These are phyloP conservation scores for Usnea hakonensis DNA, from an alignment of 495 filamentous ascomycete species.

Conservation along the genomic window DNA sequence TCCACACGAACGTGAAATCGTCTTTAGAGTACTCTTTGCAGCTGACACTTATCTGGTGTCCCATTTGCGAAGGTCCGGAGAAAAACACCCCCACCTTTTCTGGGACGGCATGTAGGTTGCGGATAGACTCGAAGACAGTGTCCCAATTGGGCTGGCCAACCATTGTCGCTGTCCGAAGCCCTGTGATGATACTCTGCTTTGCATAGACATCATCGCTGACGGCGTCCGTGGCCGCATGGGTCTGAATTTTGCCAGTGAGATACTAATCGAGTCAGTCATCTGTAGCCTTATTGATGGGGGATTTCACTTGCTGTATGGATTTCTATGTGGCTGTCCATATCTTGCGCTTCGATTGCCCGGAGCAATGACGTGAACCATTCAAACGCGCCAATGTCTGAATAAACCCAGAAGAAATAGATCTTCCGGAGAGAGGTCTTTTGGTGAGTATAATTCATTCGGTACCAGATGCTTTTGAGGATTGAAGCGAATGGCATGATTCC, in stretches of 20 bases:
- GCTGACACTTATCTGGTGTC: constrained; percentile 60
- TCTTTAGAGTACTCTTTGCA: constrained; percentile 67
- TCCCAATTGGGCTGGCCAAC: constrained; percentile 77
- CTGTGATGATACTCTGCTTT: constrained; percentile 69
- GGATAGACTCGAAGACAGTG: constrained; percentile 66
- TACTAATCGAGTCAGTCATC: constrained; percentile 34
- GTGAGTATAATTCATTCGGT: constrained; percentile 74
- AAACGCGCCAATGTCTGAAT: constrained; percentile 68
- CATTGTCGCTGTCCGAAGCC: constrained; percentile 65
- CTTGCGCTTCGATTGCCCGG: constrained; percentile 73
- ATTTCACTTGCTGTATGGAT: constrained; percentile 45
- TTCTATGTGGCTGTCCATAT: constrained; percentile 71
- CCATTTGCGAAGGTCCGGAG: constrained; percentile 66
- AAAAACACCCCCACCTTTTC: constrained; percentile 76
- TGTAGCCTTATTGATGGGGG: not conserved
- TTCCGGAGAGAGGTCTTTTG: constrained; percentile 66
- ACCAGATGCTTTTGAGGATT: constrained; percentile 78
- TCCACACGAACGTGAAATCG: not conserved
- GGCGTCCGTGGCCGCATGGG: constrained; percentile 71
- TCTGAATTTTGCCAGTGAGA: constrained; percentile 69
- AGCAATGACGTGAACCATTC: constrained; percentile 78
- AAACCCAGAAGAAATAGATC: constrained; percentile 83
- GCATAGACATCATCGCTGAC: constrained; percentile 79
- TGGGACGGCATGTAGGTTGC: constrained; percentile 56
- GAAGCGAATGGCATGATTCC: constrained; percentile 70